phyloP scores from a whole-genome alignment of 2,329 filamentous ascomycete species.

The Xylariaceae sp. region DNA sequence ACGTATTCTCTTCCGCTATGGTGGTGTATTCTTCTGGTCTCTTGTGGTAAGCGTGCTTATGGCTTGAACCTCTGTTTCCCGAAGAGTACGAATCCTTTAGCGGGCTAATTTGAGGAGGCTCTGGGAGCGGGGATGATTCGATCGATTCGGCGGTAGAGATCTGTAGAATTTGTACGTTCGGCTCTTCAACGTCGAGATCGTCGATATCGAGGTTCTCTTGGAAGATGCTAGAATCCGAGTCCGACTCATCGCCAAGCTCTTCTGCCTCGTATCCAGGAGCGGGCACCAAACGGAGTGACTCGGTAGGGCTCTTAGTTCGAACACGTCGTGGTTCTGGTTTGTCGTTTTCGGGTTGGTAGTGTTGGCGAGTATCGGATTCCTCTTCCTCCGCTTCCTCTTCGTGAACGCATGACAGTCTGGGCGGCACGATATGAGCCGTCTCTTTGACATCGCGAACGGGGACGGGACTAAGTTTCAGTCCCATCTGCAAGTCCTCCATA shows the following conservation, averaged over 20 bases:
- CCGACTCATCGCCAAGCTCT: constrained; percentile 32
- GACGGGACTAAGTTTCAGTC: constrained; percentile 59
- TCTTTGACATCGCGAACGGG: constrained; percentile 50
- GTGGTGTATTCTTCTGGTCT: constrained; percentile 43
- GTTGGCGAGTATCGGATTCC: constrained; percentile 33
- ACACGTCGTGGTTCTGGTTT: constrained; percentile 64
- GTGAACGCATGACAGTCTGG: constrained; percentile 37
- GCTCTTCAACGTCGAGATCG: constrained; percentile 32
- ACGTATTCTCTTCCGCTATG: constrained; percentile 46
- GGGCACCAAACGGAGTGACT: constrained; percentile 41
- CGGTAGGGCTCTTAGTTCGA: constrained; percentile 38
- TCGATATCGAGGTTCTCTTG: constrained; percentile 37
- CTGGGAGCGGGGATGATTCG: constrained; percentile 44
- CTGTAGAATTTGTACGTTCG: constrained; percentile 34
- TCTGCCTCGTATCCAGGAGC: constrained; percentile 33
- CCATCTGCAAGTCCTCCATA: constrained; percentile 63
- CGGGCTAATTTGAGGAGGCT: constrained; percentile 47
- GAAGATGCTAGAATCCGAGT: constrained; percentile 41
- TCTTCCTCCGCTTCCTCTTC: constrained; percentile 50
- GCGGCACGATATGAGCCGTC: constrained; percentile 37
- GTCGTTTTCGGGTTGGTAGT: constrained; percentile 42
- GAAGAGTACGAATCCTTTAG: constrained; percentile 50
- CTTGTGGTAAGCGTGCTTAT: constrained; percentile 29
- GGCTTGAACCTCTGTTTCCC: constrained; percentile 41
- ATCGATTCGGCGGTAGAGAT: constrained; percentile 31